A percentile compares a stretch with the other conserved stretches of the same genome.
phyloP scores from a whole-genome alignment of 2,329 filamentous ascomycete species.

The Ceratocystis papillata region DNA sequence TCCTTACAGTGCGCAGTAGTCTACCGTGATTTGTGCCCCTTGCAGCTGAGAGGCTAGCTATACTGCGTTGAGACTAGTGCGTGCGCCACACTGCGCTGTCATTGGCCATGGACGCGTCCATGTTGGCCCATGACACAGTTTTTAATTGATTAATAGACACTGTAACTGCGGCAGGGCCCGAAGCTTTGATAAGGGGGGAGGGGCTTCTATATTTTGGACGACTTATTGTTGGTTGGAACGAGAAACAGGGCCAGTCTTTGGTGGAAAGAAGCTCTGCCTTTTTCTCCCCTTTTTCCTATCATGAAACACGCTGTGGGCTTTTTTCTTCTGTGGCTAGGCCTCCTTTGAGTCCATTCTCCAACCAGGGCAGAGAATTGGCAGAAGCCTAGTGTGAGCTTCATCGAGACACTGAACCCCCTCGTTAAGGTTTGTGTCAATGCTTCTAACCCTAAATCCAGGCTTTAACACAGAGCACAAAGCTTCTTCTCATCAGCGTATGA shows the following conservation, averaged over 20 bases:
- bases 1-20: not conserved
- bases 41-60: conserved; percentile 1
- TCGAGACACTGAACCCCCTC: not conserved
- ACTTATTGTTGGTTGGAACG: not conserved
- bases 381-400: not conserved
- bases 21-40: not conserved
- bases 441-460: not conserved
- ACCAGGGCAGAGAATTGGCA: not conserved
- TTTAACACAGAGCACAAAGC: not conserved
- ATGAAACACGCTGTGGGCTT: conserved; percentile 1
- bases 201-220: not conserved
- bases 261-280: not conserved
- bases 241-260: no score
- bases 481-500: no score
- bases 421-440: not conserved
- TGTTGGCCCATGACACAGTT: not conserved
- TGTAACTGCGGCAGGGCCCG: not conserved
- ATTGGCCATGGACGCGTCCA: not conserved
- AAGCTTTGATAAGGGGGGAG: not conserved
- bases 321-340: not conserved
- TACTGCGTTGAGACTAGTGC: not conserved
- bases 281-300: not conserved
- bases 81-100: not conserved
- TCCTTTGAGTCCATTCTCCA: not conserved
- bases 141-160: not conserved